phyloP scores from a whole-genome alignment of 352 stramenopile genomes.

The Blastocystis sp. region DNA sequence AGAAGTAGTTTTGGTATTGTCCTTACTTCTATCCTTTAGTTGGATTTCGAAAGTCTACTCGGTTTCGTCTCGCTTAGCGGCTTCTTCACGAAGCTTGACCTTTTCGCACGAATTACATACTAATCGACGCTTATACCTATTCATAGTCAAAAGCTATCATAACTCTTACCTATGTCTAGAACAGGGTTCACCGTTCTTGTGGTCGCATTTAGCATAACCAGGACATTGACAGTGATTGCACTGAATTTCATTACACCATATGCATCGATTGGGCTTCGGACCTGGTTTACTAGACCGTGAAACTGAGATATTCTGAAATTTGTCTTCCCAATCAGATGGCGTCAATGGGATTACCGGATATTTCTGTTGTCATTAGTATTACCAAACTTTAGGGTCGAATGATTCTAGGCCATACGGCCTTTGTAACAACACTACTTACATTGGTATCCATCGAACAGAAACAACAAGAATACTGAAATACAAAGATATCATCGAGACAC shows the following conservation, averaged over 20 bases:
- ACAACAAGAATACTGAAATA: not conserved
- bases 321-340: not conserved
- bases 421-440: not conserved
- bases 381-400: too few species aligned
- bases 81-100: not conserved
- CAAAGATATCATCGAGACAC: not conserved
- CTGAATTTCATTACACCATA: conserved; percentile 24
- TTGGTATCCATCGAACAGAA: not conserved
- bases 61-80: not conserved
- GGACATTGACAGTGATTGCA: conserved; percentile 36
- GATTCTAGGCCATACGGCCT: too few species aligned
- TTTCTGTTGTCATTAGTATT: not conserved
- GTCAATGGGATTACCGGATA: not conserved
- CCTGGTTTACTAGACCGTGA: not conserved
- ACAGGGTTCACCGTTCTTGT: conserved; percentile 32
- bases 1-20: not conserved
- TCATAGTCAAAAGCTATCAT: not conserved
- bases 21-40: not conserved
- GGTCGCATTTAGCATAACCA: not conserved
- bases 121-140: conserved; percentile 1
- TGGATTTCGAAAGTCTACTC: not conserved
- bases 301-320: not conserved
- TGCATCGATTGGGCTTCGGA: conserved; percentile 19
- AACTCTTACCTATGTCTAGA: not conserved
- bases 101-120: conserved; percentile 41